Evolutionary conservation across 2,329 filamentous ascomycete species (phyloP), one percentile per base, ranked within the genome.

Genomic region (Ophiostoma quercus): DNA sequence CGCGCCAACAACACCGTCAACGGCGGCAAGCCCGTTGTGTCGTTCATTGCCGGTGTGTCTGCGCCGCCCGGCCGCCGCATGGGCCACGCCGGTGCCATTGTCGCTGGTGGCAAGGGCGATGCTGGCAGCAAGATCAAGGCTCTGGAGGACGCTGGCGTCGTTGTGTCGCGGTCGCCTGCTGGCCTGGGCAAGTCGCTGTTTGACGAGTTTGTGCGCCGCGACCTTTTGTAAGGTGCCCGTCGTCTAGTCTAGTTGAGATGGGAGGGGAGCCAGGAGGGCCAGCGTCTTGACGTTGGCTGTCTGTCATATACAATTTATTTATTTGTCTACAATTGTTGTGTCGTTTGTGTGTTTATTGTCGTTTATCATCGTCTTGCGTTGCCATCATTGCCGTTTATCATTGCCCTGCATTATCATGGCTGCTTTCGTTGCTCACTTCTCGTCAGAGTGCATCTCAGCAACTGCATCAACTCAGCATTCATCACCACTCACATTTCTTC

Each of bases 81-180:
- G 95, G 95, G 95, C 76, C 95, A 99, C 86, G 95, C 95, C 75
- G 95, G 95, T 82, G 95, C 95, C 79, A 99, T 99, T 79, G 94
- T 99, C 74, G 92, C 92, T 75, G 95, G 95, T 77, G 95, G 95
- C 77, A 98, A 97, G 88, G 95, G 95, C 79, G 95, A 93, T 79
- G 95, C 95, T 74, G 93, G 98, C 84, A 96, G 92, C 79, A 99
- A 99, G 90, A 99, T 99, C 82, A 86, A 89, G 77, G 95, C 95
- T 73, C 89, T 99, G 72, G 91, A 98, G 85, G 86, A 87, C 74
- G 95, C 95, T 73, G 95, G 95, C 80, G 95, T 98, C 77, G 88
- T 97, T 77, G 95, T 99, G 75, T 94, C 98, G 89, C 90, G 92
- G 81, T 96, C 92, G 77, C 94, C 95, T 74, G 95, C 95, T 75